These are phyloP conservation scores for Arabidopsis suecica DNA, from an alignment of 345 rosid species.

Conservation along the genomic window DNA sequence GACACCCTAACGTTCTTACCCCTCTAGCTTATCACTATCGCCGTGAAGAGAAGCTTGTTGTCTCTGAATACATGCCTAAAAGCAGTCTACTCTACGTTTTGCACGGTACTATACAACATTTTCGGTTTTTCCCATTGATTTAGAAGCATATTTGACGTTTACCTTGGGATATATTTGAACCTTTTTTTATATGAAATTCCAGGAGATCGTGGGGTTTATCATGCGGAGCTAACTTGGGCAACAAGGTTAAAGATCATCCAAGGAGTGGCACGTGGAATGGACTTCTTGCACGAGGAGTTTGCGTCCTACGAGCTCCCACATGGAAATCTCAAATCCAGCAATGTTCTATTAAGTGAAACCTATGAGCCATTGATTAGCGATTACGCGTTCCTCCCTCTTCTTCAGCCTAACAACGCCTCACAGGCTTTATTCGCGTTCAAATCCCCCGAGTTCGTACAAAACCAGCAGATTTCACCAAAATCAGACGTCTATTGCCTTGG, in stretches of 20 bases:
- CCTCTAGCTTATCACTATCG: constrained; percentile 86
- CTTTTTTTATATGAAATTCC: not conserved
- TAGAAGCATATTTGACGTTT: not conserved
- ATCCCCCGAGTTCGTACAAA: constrained; percentile 59
- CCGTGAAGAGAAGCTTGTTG: constrained; percentile 82
- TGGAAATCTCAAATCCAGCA: constrained; percentile 91
- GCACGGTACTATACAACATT: constrained; percentile 58
- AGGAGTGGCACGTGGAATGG: constrained; percentile 68
- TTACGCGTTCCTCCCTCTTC: constrained; percentile 64
- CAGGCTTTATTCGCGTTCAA: constrained; percentile 62
- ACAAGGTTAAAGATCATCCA: constrained; percentile 62
- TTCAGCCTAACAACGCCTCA: constrained; percentile 42
- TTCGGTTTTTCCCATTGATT: not conserved
- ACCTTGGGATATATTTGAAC: not conserved
- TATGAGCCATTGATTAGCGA: constrained; percentile 71
- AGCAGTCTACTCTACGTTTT: constrained; percentile 79
- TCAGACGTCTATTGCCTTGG: constrained; percentile 84
- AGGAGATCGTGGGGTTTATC: constrained; percentile 65
- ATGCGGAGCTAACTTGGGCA: constrained; percentile 66
- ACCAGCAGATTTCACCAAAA: constrained; percentile 58
- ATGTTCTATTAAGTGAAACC: constrained; percentile 57
- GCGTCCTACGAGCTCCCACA: constrained; percentile 66
- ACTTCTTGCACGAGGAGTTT: constrained; percentile 64
- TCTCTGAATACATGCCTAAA: constrained; percentile 76
- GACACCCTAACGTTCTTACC: constrained; percentile 66